Base-by-base conservation (phyloP, 495 filamentous ascomycete species). In the Penicillium pulvis region DNA sequence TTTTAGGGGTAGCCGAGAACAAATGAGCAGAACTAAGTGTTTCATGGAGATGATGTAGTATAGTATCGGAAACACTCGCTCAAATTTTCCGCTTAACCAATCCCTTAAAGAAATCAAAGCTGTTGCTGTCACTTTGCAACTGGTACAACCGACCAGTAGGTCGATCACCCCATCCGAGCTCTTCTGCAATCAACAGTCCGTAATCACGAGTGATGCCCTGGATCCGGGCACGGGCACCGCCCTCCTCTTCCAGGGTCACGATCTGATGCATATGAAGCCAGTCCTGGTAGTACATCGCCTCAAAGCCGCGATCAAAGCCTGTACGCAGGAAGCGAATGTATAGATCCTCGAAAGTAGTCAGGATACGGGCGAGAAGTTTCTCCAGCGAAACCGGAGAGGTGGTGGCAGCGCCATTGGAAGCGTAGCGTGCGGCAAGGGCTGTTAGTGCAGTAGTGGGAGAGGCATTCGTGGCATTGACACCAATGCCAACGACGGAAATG, bases 51-150 rank as follows among this genome's bases (percentile, higher is more conserved):
- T 41, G 8, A 50, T 49, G 23, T 24, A 49, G 24, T 56, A 20
- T 26, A 31, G 16, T n/a, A 49, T 9, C n/a, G 20, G 6, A 10
- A 17, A 41, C 14, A 41, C 12, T 36, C 14, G 17, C 47, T 20
- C 51, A 70, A 6, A 89, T 69, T 80, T 94, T 97, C 68, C 87
- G 82, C 81, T 84, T 92, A 49, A 98, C 73, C 72, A 99, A 70
- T 0, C 94, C 94, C 68, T 81, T 87, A 72, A 97, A 93, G 75
- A 97, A 99, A 76, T 99, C 95, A 78, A 99, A 99, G 75, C 92
- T 96, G 66, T 99, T 99, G 67, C 91, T 91, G 65, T 99, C 94
- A 71, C 90, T 97, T 77, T 97, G 92, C 72, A 98, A 75, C 67
- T 88, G 84, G 81, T 86, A 93, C 44, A 89, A 78, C 70, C 83